Evolutionary conservation across 805 yeast genomes (phyloP).

Genomic region (Vanderwaltozyma verrucispora): DNA sequence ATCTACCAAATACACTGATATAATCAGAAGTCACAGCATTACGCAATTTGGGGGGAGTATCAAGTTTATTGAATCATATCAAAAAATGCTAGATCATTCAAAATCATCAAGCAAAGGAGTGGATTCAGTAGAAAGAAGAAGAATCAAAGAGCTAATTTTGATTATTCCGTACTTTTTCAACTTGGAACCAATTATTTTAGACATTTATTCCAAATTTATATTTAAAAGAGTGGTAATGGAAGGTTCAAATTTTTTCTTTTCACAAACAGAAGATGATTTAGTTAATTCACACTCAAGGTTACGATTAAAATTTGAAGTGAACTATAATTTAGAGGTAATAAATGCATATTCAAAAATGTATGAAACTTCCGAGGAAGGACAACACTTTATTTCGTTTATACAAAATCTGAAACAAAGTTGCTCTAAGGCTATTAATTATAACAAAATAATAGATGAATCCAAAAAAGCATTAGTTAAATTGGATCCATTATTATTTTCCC

Average conservation of each 20-base stretch:
- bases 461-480: background rate
- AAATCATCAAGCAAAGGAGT: too few species aligned
- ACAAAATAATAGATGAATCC: background rate
- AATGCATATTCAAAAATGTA: background rate
- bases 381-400: background rate
- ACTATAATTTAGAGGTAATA: background rate
- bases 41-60: slow-evolving; percentile 10
- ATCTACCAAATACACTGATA: background rate
- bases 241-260: background rate
- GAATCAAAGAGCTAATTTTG: background rate
- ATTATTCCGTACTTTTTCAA: background rate
- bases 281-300: too few species aligned
- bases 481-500: slow-evolving; percentile 14
- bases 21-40: background rate
- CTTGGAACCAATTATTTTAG: background rate
- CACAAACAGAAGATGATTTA: background rate
- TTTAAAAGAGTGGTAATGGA: background rate
- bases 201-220: background rate
- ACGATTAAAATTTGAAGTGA: too few species aligned
- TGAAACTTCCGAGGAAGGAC: background rate
- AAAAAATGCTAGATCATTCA: slow-evolving; percentile 5
- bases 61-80: slow-evolving; percentile 9
- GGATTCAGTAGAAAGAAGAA: too few species aligned
- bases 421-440: background rate
- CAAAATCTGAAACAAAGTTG: background rate